Evolutionary conservation across 306 rosid genomes (phyloP).

Genomic region (Mimosa bimucronata): DNA sequence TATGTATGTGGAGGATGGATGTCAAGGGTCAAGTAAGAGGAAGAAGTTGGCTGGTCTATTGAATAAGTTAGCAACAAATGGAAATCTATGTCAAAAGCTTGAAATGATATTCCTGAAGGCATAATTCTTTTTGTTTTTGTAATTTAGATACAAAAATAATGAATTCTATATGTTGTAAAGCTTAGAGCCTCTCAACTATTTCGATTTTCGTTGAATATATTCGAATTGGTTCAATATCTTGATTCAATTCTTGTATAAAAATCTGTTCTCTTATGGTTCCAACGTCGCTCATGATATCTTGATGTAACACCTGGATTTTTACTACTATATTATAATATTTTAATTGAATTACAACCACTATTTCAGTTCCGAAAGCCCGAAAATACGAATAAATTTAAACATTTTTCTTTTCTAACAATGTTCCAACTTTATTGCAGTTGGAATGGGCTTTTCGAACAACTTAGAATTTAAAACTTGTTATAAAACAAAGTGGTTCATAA

Average conservation of each 20-base stretch:
- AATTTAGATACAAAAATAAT: not conserved
- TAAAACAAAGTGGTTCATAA: no score
- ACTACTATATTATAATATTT: no score
- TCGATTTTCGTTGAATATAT: not conserved
- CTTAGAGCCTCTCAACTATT: not conserved
- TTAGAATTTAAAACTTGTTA: no score
- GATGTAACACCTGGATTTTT: no score
- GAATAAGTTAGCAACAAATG: constrained; percentile 35
- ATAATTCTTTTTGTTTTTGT: not conserved
- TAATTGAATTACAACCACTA: no score
- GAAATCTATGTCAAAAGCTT: not conserved
- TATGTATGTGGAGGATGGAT: not conserved
- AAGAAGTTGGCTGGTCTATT: constrained; percentile 31
- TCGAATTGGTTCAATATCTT: not conserved
- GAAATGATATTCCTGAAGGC: not conserved
- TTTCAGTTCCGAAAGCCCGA: no score
- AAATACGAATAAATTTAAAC: no score
- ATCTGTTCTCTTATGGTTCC: not conserved
- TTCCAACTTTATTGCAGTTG: no score
- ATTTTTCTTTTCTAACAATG: no score
- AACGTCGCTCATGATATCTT: not conserved
- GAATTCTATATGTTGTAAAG: not conserved
- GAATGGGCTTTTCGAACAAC: no score
- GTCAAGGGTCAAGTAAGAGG: constrained; percentile 26
- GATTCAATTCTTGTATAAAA: not conserved